These are phyloP conservation scores for Durotheca rogersii DNA, from an alignment of 495 filamentous ascomycete genomes.

Conservation along the genomic window DNA sequence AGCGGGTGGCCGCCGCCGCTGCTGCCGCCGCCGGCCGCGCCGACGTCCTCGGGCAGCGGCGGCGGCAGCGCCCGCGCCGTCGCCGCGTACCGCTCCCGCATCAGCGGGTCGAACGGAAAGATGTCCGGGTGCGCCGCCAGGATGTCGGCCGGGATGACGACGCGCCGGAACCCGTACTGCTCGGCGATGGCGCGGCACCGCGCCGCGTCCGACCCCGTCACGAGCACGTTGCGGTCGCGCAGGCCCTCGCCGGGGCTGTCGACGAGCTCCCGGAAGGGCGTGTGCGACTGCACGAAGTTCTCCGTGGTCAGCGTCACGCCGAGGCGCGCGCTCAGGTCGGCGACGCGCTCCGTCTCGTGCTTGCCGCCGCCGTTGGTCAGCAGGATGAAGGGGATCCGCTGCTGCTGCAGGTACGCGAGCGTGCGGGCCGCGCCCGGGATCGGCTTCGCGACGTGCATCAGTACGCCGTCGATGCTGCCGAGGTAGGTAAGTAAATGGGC, in stretches of 20 bases:
- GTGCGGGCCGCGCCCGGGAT: conserved; percentile 79
- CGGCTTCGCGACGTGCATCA: conserved; percentile 78
- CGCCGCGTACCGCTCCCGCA: conserved; percentile 58
- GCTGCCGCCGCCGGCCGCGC: conserved; percentile 62
- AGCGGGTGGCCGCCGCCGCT: conserved; percentile 55
- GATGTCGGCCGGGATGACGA: conserved; percentile 84
- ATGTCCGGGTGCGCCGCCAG: conserved; percentile 67
- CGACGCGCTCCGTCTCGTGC: conserved; percentile 68
- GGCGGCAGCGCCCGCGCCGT: conserved; percentile 64
- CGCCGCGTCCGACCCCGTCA: conserved; percentile 78
- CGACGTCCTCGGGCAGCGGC: conserved; percentile 58
- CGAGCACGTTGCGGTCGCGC: conserved; percentile 72
- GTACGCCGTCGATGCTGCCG: conserved; percentile 97
- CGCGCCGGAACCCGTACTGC: conserved; percentile 80
- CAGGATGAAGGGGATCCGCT: conserved; percentile 78
- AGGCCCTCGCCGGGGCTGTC: conserved; percentile 36
- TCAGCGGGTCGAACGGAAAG: conserved; percentile 75
- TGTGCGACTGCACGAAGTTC: conserved; percentile 83
- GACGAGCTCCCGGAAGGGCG: conserved; percentile 66
- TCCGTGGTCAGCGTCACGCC: conserved; percentile 57
- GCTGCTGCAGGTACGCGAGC: conserved; percentile 66
- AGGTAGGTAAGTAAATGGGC: conserved; percentile 9
- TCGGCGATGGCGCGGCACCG: conserved; percentile 75
- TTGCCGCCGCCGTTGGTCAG: conserved; percentile 89
- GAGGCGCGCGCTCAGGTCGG: conserved; percentile 63